Percentiles rank a stretch among this genome's conserved stretches.
phyloP scores from a whole-genome alignment of 2,329 filamentous ascomycete genomes.

The Decorospora gaudefroyi region DNA sequence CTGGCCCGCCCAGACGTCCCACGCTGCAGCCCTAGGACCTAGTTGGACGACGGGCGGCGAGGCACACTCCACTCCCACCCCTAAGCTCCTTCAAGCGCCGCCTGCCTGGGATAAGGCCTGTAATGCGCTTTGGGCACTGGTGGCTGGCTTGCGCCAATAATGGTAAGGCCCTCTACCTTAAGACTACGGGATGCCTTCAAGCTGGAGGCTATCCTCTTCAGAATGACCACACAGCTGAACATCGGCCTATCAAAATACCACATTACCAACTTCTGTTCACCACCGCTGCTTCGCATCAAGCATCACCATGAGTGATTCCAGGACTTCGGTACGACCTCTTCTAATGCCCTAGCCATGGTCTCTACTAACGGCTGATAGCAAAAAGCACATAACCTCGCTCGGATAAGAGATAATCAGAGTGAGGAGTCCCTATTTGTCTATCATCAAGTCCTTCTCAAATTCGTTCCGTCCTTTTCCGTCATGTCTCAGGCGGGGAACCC shows the following conservation, averaged over 20 bases:
- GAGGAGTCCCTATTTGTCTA: no score
- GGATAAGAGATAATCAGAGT: constrained; percentile 75
- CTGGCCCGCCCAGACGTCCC: constrained; percentile 27
- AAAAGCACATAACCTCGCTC: constrained; percentile 55
- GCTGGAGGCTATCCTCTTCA: constrained; percentile 24
- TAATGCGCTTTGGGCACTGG: constrained; percentile 23
- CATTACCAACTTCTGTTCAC: constrained; percentile 12
- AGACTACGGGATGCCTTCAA: constrained; percentile 31
- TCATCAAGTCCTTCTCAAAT: not conserved
- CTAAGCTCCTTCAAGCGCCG: constrained; percentile 26
- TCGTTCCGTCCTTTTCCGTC: not conserved
- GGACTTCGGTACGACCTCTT: constrained; percentile 25
- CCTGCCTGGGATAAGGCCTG: constrained; percentile 24
- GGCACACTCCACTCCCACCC: constrained; percentile 21
- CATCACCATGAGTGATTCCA: constrained; percentile 37
- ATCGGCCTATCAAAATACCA: constrained; percentile 20
- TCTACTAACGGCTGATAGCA: constrained; percentile 22
- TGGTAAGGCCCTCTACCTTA: constrained; percentile 25
- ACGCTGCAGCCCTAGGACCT: constrained; percentile 24
- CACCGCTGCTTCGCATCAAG: constrained; percentile 11
- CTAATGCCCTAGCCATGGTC: not conserved
- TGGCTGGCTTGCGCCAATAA: constrained; percentile 27
- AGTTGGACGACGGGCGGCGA: constrained; percentile 14
- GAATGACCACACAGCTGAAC: constrained; percentile 25
- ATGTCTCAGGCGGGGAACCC: not conserved